A percentile compares a stretch with the other conserved stretches of the same genome.
Evolutionary conservation across 805 yeast species (phyloP).

Genomic region (Metschnikowia santaceciliae): DNA sequence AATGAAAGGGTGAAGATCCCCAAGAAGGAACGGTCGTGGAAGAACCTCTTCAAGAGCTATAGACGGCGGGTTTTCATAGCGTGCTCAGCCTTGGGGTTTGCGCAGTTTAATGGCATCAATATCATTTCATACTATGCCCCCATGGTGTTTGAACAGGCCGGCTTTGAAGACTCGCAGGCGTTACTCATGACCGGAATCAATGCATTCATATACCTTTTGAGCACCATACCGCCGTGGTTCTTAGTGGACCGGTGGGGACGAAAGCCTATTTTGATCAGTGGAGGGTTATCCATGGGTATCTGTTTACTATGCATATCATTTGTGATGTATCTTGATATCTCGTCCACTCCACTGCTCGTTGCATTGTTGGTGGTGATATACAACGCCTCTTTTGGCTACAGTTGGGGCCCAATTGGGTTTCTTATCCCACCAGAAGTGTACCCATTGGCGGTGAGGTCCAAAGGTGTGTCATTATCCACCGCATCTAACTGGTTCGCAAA

Average conservation of each 20-base stretch:
- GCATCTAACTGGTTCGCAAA: conserved; percentile 46
- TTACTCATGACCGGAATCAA: conserved; percentile 44
- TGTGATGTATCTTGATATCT: conserved; percentile 29
- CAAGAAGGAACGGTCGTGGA: conserved; percentile 39
- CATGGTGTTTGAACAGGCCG: conserved; percentile 47
- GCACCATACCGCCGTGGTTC: conserved; percentile 45
- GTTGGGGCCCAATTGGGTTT: conserved; percentile 47
- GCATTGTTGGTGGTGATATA: conserved; percentile 40
- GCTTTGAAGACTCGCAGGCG: conserved; percentile 40
- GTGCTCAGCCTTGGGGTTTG: conserved; percentile 42
- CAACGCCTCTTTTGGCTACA: conserved; percentile 42
- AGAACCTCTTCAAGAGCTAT: conserved; percentile 38
- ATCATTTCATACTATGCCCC: conserved; percentile 58
- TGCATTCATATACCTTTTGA: conserved; percentile 34
- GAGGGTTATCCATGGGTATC: conserved; percentile 37
- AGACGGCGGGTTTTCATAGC: conserved; percentile 35
- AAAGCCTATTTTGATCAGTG: conserved; percentile 40
- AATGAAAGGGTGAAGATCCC: conserved; percentile 37
- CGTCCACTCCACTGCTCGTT: conserved; percentile 35
- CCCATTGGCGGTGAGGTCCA: conserved; percentile 40
- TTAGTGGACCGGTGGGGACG: conserved; percentile 45
- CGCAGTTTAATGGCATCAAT: conserved; percentile 53
- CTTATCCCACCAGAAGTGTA: conserved; percentile 43
- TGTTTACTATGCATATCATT: conserved; percentile 33
- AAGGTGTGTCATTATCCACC: conserved; percentile 43